Base-by-base conservation (phyloP, 1,139 yeast genomes). In the Geotrichum europaeum region DNA sequence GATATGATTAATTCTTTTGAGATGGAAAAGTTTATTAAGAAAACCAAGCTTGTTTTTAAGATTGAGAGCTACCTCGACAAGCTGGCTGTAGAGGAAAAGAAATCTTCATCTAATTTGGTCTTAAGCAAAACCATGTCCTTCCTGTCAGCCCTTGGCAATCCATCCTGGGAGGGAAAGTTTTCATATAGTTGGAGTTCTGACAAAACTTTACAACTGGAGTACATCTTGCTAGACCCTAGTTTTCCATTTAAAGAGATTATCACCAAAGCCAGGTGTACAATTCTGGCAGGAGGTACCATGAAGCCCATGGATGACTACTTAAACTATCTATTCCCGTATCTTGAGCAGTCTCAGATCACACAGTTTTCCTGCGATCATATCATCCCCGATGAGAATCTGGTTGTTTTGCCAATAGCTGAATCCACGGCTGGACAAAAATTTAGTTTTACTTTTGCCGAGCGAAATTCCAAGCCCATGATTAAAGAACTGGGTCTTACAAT, bases 221-320 rank as follows among this genome's bases (percentile, higher is more conserved):
- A 92, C 67, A 81, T 91, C 79, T 75, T 91, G 15, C 76, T 92
- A 13, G 97, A 92, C 69, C 96, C 97, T 1, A 84, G 92, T 61
- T 83, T 81, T 57, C 77, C 84, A 1, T 90, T 92, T 70, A 78
- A 79, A 62, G 86, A 84, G 13, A 78, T 92, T 1, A 83, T 89
- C 0, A 82, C 83, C 6, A 81, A 84, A 43, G 81, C 92, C 0
- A 81, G 80, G 65, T 87, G 95, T 70, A 86, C 92, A 0, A 77
- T 92, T 2, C 72, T 92, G 5, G 96, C 97, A 12, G 99, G 99
- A 47, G 99, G 99, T 20, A 92, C 99, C 0, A 91, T 92, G 97
- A 96, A 90, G 69, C 99, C 99, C 0, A 79, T 86, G 62, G 72
- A 79, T 18, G 97, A 92, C 66, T 88, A 86, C 68, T 74, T 80